These are phyloP conservation scores for Magnolia kwangsiensis DNA, from an alignment of 164 flowering plant species.

Conservation along the genomic window DNA sequence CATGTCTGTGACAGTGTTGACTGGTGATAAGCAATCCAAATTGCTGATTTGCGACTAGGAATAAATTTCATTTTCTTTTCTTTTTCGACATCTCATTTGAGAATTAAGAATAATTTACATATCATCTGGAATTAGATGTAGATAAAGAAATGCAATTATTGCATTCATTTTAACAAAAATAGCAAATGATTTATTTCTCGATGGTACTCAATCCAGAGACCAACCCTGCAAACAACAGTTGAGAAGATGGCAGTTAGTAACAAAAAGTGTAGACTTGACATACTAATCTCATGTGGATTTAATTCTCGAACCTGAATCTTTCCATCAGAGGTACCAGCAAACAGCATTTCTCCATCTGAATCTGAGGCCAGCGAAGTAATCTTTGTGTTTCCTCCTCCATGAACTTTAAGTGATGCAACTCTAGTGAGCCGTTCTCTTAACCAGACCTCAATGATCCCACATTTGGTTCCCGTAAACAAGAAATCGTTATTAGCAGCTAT, in stretches of 20 bases:
- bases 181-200: background rate
- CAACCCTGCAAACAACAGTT: background rate
- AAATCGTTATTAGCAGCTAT: conserved; percentile 47
- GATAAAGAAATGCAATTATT: background rate
- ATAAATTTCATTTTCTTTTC: too few relatives aligned
- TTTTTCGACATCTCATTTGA: too few relatives aligned
- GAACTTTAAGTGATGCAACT: conserved; percentile 45
- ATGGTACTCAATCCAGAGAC: background rate
- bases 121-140: background rate
- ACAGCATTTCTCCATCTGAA: conserved; percentile 51
- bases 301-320: conserved; percentile 54
- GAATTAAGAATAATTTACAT: background rate
- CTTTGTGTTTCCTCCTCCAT: conserved; percentile 40
- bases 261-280: background rate
- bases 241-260: background rate
- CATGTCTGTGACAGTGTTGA: too few relatives aligned
- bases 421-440: conserved; percentile 46
- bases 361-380: conserved; percentile 48
- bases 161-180: background rate
- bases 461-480: conserved; percentile 58
- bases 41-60: too few relatives aligned
- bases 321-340: conserved; percentile 62
- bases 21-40: too few relatives aligned
- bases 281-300: background rate
- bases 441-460: conserved; percentile 68